Evolutionary conservation across 2,329 filamentous ascomycete species (phyloP).

Genomic region (Fragosphaeria purpurea): DNA sequence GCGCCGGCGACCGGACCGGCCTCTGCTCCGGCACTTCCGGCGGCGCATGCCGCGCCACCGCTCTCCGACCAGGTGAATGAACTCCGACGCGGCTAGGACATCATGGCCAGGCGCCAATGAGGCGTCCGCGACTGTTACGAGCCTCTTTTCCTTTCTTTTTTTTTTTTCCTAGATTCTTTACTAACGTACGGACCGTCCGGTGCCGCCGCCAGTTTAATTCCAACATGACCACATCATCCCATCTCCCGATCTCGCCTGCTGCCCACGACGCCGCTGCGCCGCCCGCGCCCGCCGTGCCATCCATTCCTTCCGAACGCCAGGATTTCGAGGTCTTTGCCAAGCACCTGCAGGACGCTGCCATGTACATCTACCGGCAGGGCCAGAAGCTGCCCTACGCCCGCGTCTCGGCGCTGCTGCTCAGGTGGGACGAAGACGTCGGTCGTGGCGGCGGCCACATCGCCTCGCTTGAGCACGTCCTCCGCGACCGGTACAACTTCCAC

Average conservation of each 20-base stretch:
- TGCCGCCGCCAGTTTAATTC: background rate
- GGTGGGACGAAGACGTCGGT: constrained; percentile 51
- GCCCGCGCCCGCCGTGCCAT: background rate
- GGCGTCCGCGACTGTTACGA: too few relatives aligned
- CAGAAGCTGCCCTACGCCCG: constrained; percentile 47
- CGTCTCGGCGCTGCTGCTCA: constrained; percentile 50
- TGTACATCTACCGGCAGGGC: constrained; percentile 55
- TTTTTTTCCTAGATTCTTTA: too few relatives aligned
- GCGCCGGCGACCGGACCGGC: too few relatives aligned
- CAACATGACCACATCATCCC: constrained; percentile 6
- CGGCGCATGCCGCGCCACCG: constrained; percentile 11
- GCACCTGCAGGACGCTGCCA: constrained; percentile 58
- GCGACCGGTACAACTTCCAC: constrained; percentile 49
- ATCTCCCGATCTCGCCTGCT: background rate
- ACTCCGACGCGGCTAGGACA: background rate
- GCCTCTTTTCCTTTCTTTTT: too few relatives aligned
- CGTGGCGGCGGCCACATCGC: constrained; percentile 40
- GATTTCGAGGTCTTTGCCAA: constrained; percentile 59
- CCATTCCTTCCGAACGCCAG: constrained; percentile 32
- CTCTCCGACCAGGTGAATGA: constrained; percentile 13
- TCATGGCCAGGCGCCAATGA: too few relatives aligned
- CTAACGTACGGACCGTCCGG: too few relatives aligned
- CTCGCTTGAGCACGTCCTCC: constrained; percentile 47
- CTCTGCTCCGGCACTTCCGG: constrained; percentile 2
- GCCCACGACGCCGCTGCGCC: constrained; percentile 9